phyloP scores from a whole-genome alignment of 2,329 filamentous ascomycete species.

The Ceratocystis harringtonii region DNA sequence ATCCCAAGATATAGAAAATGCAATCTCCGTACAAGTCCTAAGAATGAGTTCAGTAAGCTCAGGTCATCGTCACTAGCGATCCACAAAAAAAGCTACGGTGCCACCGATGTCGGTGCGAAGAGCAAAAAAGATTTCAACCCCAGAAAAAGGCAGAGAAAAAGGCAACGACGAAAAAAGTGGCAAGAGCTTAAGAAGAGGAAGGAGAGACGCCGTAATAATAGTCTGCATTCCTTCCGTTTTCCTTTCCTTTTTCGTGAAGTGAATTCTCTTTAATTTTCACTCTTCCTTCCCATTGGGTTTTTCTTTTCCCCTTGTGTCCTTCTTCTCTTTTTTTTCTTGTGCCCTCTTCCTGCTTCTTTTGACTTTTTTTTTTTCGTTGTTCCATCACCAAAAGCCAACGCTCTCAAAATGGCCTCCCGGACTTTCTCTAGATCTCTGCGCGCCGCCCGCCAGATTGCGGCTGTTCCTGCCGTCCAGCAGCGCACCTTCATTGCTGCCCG shows the following conservation, averaged over 20 bases:
- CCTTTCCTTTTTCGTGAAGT: slow-evolving; percentile 6
- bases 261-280: slow-evolving; percentile 8
- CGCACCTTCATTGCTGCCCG: slow-evolving; percentile 48
- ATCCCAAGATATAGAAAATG: neutral
- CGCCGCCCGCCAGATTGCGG: slow-evolving; percentile 46
- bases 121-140: slow-evolving; percentile 1
- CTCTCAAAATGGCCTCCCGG: slow-evolving; percentile 55
- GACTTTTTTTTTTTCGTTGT: slow-evolving; percentile 5
- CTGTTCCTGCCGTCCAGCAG: slow-evolving; percentile 41
- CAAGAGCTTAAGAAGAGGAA: slow-evolving; percentile 3
- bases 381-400: slow-evolving; percentile 20
- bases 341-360: slow-evolving; percentile 2
- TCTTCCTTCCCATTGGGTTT: slow-evolving; percentile 8
- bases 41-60: neutral
- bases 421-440: slow-evolving; percentile 55
- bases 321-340: slow-evolving; percentile 14
- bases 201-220: neutral
- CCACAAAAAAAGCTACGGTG: slow-evolving; percentile 14
- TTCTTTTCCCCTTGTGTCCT: slow-evolving; percentile 3
- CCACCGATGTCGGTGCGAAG: slow-evolving; percentile 16
- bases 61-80: slow-evolving; percentile 1
- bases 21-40: neutral
- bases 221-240: neutral
- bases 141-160: slow-evolving; percentile 13
- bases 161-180: slow-evolving; percentile 6